These are phyloP conservation scores for Solanum commersonii DNA, from an alignment of 257 asterid genomes.

Conservation along the genomic window DNA sequence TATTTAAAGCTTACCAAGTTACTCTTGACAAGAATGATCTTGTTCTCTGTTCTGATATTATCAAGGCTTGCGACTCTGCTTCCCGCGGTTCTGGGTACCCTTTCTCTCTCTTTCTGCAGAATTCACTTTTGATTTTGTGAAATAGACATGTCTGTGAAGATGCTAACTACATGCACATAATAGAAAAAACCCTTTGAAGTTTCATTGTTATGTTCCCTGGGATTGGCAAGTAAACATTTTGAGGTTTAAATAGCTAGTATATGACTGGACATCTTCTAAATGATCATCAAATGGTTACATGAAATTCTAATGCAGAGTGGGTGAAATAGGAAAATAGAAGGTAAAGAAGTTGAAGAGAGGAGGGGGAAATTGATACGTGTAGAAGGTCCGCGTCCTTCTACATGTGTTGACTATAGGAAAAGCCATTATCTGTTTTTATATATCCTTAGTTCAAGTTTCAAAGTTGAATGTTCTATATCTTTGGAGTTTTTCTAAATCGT, in stretches of 20 bases:
- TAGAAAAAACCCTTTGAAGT: background rate
- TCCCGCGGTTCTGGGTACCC: conserved; percentile 49
- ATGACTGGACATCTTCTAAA: background rate
- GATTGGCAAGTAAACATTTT: background rate
- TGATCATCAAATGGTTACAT: background rate
- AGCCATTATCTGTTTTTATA: background rate
- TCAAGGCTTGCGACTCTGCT: conserved; percentile 52
- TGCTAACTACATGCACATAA: too few relatives aligned
- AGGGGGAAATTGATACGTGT: background rate
- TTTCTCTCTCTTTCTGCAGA: background rate
- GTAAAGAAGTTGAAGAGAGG: background rate
- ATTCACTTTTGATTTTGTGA: too few relatives aligned
- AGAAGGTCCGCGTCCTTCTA: background rate
- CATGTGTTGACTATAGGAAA: background rate
- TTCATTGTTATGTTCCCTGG: too few relatives aligned
- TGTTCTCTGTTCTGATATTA: conserved; percentile 43
- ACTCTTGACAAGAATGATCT: conserved; percentile 45
- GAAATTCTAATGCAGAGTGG: background rate
- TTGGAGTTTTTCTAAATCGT: background rate
- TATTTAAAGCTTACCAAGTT: conserved; percentile 67
- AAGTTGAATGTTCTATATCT: background rate
- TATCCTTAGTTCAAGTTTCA: background rate
- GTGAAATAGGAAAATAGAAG: background rate
- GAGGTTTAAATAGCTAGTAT: background rate
- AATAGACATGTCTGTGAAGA: background rate